Percentiles rank a stretch among this genome's conserved stretches.
phyloP scores from a whole-genome alignment of 768 basidiomycete genomes.

The Mrakia hoshinonis region DNA sequence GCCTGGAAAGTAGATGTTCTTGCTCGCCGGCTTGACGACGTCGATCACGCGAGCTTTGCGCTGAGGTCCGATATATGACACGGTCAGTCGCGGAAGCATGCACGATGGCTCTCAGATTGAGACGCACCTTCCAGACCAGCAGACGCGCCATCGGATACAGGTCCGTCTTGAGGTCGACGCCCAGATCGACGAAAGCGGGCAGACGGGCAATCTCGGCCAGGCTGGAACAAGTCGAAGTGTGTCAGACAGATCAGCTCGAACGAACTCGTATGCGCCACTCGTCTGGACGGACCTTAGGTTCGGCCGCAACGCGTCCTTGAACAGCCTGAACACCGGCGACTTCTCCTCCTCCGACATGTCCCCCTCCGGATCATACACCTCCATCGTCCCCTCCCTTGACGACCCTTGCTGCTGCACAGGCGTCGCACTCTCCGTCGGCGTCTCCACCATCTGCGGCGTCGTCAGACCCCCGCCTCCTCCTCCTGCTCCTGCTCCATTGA shows the following conservation, averaged over 20 bases:
- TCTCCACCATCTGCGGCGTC: slow-evolving; percentile 38
- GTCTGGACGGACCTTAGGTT: slow-evolving; percentile 29
- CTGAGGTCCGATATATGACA: neutral
- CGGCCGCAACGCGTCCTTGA: slow-evolving; percentile 38
- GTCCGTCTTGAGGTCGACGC: slow-evolving; percentile 46
- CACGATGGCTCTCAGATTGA: neutral
- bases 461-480: neutral
- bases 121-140: slow-evolving; percentile 66
- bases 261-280: neutral
- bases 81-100: neutral
- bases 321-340: slow-evolving; percentile 42
- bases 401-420: neutral
- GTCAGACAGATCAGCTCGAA: neutral
- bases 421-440: slow-evolving; percentile 44
- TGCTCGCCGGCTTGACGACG: slow-evolving; percentile 64
- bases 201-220: slow-evolving; percentile 38
- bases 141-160: slow-evolving; percentile 85
- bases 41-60: slow-evolving; percentile 83
- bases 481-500: no score
- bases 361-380: slow-evolving; percentile 2
- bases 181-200: slow-evolving; percentile 31
- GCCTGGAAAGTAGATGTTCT: slow-evolving; percentile 67
- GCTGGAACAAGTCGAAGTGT: slow-evolving; percentile 26
- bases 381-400: neutral
- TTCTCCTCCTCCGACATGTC: slow-evolving; percentile 11